A percentile compares a stretch with the other conserved stretches of the same genome.
These are phyloP conservation scores for Corinectria fuckeliana DNA, from an alignment of 2,329 filamentous ascomycete species.

Conservation along the genomic window DNA sequence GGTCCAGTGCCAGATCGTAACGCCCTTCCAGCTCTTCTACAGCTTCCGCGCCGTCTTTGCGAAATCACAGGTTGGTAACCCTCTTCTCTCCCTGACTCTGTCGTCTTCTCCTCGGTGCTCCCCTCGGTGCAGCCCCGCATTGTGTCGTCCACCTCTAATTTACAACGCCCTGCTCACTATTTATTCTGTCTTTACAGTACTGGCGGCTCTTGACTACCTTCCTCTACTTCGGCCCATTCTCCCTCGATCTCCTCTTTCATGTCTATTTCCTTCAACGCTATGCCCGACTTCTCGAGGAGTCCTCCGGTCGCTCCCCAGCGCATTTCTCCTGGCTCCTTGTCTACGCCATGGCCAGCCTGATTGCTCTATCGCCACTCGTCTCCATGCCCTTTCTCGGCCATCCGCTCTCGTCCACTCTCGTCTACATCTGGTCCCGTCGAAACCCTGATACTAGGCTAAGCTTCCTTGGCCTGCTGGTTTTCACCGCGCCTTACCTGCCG, in stretches of 20 bases:
- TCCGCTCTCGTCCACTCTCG: slow-evolving; percentile 87
- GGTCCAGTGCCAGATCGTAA: slow-evolving; percentile 92
- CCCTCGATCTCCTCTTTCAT: slow-evolving; percentile 93
- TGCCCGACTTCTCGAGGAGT: slow-evolving; percentile 92
- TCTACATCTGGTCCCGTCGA: slow-evolving; percentile 96
- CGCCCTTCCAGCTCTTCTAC: slow-evolving; percentile 96
- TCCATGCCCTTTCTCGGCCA: slow-evolving; percentile 95
- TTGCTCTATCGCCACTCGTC: slow-evolving; percentile 83
- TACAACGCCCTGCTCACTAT: slow-evolving; percentile 22
- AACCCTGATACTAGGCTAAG: slow-evolving; percentile 92
- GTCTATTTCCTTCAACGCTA: slow-evolving; percentile 99
- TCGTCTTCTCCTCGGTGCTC: background rate
- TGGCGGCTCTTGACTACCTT: slow-evolving; percentile 97
- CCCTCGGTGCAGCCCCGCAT: background rate
- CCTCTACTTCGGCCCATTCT: slow-evolving; percentile 95
- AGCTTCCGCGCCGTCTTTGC: slow-evolving; percentile 90
- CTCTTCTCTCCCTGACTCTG: background rate
- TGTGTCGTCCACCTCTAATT: background rate
- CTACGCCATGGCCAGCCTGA: slow-evolving; percentile 80
- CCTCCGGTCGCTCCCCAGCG: slow-evolving; percentile 87
- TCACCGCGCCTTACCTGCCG: slow-evolving; percentile 91
- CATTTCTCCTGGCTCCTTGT: slow-evolving; percentile 94
- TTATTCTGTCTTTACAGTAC: slow-evolving; percentile 66
- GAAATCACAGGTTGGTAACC: slow-evolving; percentile 79
- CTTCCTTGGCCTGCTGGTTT: slow-evolving; percentile 86